Evolutionary conservation across 805 yeast genomes (phyloP), one percentile per base, ranked within the genome.

Genomic region (Candida succiphila): DNA sequence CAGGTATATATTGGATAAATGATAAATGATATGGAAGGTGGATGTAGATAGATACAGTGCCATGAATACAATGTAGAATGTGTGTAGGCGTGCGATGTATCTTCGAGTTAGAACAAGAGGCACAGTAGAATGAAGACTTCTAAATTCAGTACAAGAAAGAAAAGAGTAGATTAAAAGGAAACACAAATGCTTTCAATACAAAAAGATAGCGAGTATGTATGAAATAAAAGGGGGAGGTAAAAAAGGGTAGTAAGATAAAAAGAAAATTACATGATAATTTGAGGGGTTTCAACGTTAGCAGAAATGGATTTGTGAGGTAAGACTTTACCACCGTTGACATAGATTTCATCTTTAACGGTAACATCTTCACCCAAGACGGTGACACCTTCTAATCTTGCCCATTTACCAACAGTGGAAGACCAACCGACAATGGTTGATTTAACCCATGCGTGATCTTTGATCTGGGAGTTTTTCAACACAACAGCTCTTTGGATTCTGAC

Each of bases 321-420:
- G 47, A 92, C 96, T 63, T 92, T 87, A 67, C 96, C 99, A 65
- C 99, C 99, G 66, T 92, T 92, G 54, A 92, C 94, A 75, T 92
- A 92, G 61, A 92, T 75, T 73, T 89, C 99, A 61, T 92, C 96
- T 72, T 89, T 86, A 60, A 92, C 86, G 61, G 88, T 94, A 46
- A 92, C 99, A 50, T 92, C 99, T 63, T 92, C 99, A 69, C 98
- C 99, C 55, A 92, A 76, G 40, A 92, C 98, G 43, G 96, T 84
- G 53, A 78, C 84, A 70, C 95, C 95, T 67, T 92, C 97, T 45
- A 92, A 76, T 74, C 98, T 86, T 45, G 96, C 95, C 98, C 98
- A 92, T 66, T 77, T 79, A 63, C 98, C 98, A 54, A 92, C 89
- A 52, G 85, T 84, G 43, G 96, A 88, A 75, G 87, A 80, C 99